These are phyloP conservation scores for Fusarium goolgardi DNA, from an alignment of 2,329 filamentous ascomycete species.

Conservation along the genomic window DNA sequence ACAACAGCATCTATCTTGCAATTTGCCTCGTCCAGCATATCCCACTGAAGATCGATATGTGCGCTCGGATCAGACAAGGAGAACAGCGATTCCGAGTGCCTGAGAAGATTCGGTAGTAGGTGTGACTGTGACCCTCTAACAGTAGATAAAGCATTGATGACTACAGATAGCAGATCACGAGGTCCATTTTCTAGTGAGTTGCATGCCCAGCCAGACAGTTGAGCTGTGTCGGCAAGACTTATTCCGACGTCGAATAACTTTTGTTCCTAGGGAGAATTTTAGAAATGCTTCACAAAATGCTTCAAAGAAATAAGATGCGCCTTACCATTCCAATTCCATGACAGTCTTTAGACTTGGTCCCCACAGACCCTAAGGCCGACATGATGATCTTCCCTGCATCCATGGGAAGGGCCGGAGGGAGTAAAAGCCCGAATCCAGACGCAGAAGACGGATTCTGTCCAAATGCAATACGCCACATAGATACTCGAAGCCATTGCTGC, in stretches of 20 bases:
- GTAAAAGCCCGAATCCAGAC: slow-evolving; percentile 31
- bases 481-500: slow-evolving; percentile 50
- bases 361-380: slow-evolving; percentile 43
- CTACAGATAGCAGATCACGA: slow-evolving; percentile 46
- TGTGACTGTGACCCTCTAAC: slow-evolving; percentile 47
- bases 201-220: slow-evolving; percentile 33
- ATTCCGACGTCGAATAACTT: slow-evolving; percentile 51
- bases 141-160: slow-evolving; percentile 43
- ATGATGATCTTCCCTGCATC: slow-evolving; percentile 50
- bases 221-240: slow-evolving; percentile 47
- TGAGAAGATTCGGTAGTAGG: slow-evolving; percentile 45
- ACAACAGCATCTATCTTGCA: neutral
- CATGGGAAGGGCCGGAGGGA: slow-evolving; percentile 43
- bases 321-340: slow-evolving; percentile 51
- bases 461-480: slow-evolving; percentile 50
- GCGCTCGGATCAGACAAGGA: slow-evolving; percentile 23
- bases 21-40: neutral
- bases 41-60: slow-evolving; percentile 23
- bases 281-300: fast-evolving
- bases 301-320: fast-evolving
- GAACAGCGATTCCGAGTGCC: slow-evolving; percentile 40
- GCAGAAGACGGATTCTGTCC: slow-evolving; percentile 44
- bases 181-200: slow-evolving; percentile 46
- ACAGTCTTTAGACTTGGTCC: slow-evolving; percentile 47
- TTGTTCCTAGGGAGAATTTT: slow-evolving; percentile 42